These are phyloP conservation scores for Naegleria lovaniensis DNA, from an alignment of 208 protist species.

Conservation along the genomic window DNA sequence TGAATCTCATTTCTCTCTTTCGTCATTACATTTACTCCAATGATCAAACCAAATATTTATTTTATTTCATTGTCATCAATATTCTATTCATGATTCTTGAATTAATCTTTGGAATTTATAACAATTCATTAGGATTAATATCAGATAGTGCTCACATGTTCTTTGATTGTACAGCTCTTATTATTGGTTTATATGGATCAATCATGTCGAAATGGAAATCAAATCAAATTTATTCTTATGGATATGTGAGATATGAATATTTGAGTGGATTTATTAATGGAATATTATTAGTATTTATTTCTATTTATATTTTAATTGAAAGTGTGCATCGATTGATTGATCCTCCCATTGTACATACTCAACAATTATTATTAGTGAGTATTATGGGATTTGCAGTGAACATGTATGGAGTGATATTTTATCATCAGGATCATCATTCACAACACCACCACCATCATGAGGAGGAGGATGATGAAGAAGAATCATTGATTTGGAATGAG, in stretches of 20 bases:
- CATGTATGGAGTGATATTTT: constrained; percentile 67
- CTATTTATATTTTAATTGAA: constrained; percentile 56
- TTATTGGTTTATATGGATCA: constrained; percentile 78
- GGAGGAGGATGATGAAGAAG: not conserved
- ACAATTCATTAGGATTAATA: constrained; percentile 78
- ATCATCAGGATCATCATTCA: constrained; percentile 56
- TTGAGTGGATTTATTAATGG: constrained; percentile 75
- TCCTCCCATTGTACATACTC: constrained; percentile 62
- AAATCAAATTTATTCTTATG: constrained; percentile 62
- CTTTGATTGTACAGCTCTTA: constrained; percentile 84
- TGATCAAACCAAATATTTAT: constrained; percentile 9
- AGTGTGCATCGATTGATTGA: constrained; percentile 63
- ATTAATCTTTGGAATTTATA: constrained; percentile 62
- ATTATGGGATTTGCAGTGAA: constrained; percentile 71
- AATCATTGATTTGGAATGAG: too few species aligned
- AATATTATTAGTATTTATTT: constrained; percentile 19
- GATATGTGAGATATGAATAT: constrained; percentile 68
- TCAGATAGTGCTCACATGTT: constrained; percentile 95
- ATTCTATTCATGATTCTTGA: constrained; percentile 67
- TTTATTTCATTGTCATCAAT: constrained; percentile 64
- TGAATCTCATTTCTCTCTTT: not conserved
- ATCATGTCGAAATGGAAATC: constrained; percentile 73
- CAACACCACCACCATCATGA: too few species aligned
- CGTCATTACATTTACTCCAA: not conserved
- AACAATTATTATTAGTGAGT: constrained; percentile 67